These are phyloP conservation scores for Leishmania tropica DNA, from an alignment of 208 protist genomes.

Conservation along the genomic window DNA sequence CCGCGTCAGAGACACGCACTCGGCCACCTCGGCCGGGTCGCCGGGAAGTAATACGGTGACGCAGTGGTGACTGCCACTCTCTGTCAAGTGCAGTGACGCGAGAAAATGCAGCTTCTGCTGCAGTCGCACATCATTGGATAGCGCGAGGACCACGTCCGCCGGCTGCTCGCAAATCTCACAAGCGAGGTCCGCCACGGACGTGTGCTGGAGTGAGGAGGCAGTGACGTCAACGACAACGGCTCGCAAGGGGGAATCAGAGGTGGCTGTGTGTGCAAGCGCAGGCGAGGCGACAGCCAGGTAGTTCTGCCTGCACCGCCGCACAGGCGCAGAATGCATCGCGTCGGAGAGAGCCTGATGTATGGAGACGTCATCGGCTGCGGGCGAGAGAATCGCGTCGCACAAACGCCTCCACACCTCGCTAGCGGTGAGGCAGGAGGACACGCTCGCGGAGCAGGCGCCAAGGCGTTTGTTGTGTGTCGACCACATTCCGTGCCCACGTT, in stretches of 20 bases:
- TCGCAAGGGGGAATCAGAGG: not conserved
- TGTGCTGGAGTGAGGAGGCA: conserved; percentile 10
- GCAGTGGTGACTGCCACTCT: conserved; percentile 21
- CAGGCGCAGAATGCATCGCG: conserved; percentile 7
- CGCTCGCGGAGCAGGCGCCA: not conserved
- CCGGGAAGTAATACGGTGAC: conserved; percentile 32
- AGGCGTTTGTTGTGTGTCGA: not conserved
- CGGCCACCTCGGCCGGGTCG: conserved; percentile 13
- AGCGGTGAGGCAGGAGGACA: conserved; percentile 21
- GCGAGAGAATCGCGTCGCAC: conserved; percentile 11
- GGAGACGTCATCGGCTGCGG: not conserved
- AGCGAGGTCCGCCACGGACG: conserved; percentile 25
- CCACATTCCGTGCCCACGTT: no score
- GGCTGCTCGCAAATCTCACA: conserved; percentile 31
- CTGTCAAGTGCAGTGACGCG: conserved; percentile 28
- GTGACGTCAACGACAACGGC: conserved; percentile 22
- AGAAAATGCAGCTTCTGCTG: conserved; percentile 30
- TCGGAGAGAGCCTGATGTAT: not conserved
- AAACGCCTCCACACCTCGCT: conserved; percentile 23
- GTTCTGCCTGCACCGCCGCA: conserved; percentile 15
- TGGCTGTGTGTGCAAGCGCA: not conserved
- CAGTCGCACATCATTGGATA: conserved; percentile 4
- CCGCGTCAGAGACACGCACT: conserved; percentile 27
- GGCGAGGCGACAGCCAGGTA: conserved; percentile 2
- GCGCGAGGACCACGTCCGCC: conserved; percentile 26